Conservation (phyloP, 768 basidiomycete genomes). For the Mycena chlorophos region DNA sequence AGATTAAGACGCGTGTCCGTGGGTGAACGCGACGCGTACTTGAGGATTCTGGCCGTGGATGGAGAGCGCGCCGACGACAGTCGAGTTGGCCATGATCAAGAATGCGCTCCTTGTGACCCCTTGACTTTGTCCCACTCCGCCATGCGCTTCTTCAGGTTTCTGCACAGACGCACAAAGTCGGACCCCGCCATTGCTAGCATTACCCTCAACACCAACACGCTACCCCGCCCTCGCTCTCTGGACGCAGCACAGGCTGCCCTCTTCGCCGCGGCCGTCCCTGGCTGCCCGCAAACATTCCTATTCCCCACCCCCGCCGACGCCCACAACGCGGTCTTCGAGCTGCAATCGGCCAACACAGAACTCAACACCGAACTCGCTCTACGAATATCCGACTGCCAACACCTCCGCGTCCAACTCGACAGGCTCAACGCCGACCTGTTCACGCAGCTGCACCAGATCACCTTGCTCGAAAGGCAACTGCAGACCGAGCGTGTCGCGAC, state of each 20-base stretch:
- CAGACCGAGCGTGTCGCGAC: conserved; percentile 21
- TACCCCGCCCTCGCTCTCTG: conserved; percentile 20
- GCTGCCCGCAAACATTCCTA: conserved; percentile 26
- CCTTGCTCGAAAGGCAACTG: conserved; percentile 12
- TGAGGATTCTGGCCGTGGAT: conserved; percentile 98
- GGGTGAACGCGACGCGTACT: conserved; percentile 41
- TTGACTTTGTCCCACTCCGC: not conserved
- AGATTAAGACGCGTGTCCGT: not conserved
- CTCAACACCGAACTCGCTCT: conserved; percentile 11
- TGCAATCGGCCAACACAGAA: conserved; percentile 18
- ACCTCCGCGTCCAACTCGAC: conserved; percentile 16
- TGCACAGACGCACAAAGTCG: conserved; percentile 50
- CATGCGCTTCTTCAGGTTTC: conserved; percentile 52
- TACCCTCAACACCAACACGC: conserved; percentile 17
- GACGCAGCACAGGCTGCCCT: conserved; percentile 20
- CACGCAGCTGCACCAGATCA: conserved; percentile 16
- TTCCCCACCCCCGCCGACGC: conserved; percentile 23
- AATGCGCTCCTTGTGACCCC: conserved; percentile 15
- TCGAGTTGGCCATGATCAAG: conserved; percentile 82
- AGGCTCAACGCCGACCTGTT: conserved; percentile 17
- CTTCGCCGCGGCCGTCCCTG: conserved; percentile 16
- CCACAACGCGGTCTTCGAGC: conserved; percentile 26
- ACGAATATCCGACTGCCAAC: conserved; percentile 8
- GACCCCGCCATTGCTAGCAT: conserved; percentile 37
- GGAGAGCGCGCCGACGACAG: conserved; percentile 81